Evolutionary conservation across 495 filamentous ascomycete species (phyloP), one percentile per base, ranked within the genome.

Genomic region (Friedmanniomyces endolithicus): DNA sequence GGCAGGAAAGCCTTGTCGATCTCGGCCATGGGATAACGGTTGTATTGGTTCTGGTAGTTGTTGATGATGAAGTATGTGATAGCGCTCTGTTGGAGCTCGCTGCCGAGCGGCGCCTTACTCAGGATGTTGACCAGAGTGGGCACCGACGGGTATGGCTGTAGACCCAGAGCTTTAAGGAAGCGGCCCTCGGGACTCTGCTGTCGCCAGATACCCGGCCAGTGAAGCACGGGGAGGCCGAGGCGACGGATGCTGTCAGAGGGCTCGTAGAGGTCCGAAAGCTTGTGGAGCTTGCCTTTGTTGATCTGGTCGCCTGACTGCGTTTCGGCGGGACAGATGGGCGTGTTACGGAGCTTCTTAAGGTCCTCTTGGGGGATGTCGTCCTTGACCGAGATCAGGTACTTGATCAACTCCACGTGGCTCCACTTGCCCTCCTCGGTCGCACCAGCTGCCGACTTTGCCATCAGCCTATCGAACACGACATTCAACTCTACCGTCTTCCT

Each of bases 361-460:
- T 99, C 94, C 31, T 82, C 83, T 11, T 69, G 62, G 9, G 92
- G 94, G 52, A 99, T 95, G 64, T 99, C 94, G 46, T 88, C 80
- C 50, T 79, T 78, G 9, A 99, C 89, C 16, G 88, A 90, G 11
- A 87, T 78, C 40, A 99, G 77, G 62, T 99, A 99, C 56, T 84
- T 86, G 68, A 99, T 90, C 16, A 99, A 75, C 60, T 97, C 90
- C 44, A 94, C 82, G 65, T 97, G 92, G 59, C 83, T 94, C 87
- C 86, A 95, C 74, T 84, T 87, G 17, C 61, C 52, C 67, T 49
- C 71, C 70, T 27, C 73, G 22, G 67, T 16, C 19, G 45, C 19
- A 6, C 16, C 29, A 6, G 75, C 68, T 1, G 70, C 70, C 1
- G 72, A 62, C 17, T 68, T 63, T 53, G 75, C 77, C 62, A 95